Evolutionary conservation across 192 early-diverging fungal species (phyloP), one percentile per base, ranked within the genome.

Genomic region (Entomortierella chlamydospora): DNA sequence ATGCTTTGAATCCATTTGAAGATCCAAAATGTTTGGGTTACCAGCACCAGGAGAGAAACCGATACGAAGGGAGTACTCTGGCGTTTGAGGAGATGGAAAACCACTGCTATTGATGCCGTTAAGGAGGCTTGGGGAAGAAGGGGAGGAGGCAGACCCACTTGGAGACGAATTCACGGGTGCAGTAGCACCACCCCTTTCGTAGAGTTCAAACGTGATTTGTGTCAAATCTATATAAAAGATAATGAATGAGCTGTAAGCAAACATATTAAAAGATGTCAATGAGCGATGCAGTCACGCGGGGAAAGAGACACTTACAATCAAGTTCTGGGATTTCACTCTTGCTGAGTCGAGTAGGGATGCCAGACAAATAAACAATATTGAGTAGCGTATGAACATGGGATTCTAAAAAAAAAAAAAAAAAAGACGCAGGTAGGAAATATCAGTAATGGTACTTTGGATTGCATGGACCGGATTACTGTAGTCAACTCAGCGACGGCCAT

Each of bases 171-270:
- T 55, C 30, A 50, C 6, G 20, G 62, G 67, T 2, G 57, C 25
- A 0, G 37, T 42, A 6, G 68, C 62, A 2, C 68, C 63, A 22
- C 57, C 65, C 22, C 96, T 89, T 86, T 98, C 96, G 64, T 98
- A 96, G 4, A 99, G 84, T 81, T 99, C 97, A 86, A 99, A 98
- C 3, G 94, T 96, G 54, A 99, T 99, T 66, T 99, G 97, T 3
- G 97, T 98, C 57, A 99, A 81, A 77, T 96, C 93, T 95, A 76
- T 11, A 42, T 33, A 7, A 7, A 51, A 31, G 2, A 15, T n/a
- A 13, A 31, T n/a, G 31, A 28, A 34, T 52, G 12, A 9, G 31
- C 42, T 42, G 57, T 23, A 22, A 37, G 22, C 4, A 6, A 37
- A 39, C 39, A 26, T 29, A 7, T 41, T 6, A 13, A 9, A 9